Conservation (phyloP, 768 basidiomycete species). For the Pleurotus salmoneostramineus region DNA sequence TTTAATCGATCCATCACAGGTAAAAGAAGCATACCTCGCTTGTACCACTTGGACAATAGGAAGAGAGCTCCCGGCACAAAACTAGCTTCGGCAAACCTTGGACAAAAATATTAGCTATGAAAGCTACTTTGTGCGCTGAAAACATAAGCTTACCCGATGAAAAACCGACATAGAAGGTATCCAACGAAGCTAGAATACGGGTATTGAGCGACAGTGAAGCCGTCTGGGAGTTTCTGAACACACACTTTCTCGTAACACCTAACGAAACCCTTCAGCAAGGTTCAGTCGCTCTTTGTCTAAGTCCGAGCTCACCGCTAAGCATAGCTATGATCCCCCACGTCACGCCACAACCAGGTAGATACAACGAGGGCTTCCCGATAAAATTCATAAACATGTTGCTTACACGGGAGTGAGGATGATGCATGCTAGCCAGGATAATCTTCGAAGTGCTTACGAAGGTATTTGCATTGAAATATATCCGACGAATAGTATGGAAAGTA, state of each 20-base stretch:
- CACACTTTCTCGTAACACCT: slow-evolving; percentile 25
- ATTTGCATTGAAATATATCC: slow-evolving; percentile 7
- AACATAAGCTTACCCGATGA: slow-evolving; percentile 32
- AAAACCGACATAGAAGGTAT: slow-evolving; percentile 40
- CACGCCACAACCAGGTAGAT: slow-evolving; percentile 47
- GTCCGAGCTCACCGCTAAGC: slow-evolving; percentile 28
- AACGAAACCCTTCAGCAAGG: neutral
- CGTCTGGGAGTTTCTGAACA: neutral
- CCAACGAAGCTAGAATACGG: slow-evolving; percentile 29
- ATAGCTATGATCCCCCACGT: slow-evolving; percentile 49
- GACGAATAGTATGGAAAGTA: slow-evolving; percentile 6
- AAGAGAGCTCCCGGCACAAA: slow-evolving; percentile 36
- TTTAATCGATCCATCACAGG: no score
- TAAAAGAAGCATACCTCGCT: slow-evolving; percentile 18
- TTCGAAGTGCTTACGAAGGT: slow-evolving; percentile 6
- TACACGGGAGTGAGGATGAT: neutral
- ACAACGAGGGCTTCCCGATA: slow-evolving; percentile 50
- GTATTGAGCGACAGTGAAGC: neutral
- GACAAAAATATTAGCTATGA: neutral
- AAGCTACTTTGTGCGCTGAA: slow-evolving; percentile 27
- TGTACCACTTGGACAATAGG: slow-evolving; percentile 34
- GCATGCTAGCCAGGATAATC: neutral
- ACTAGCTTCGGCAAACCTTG: slow-evolving; percentile 40
- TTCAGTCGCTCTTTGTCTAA: neutral
- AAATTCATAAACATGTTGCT: slow-evolving; percentile 56